phyloP scores from a whole-genome alignment of 345 rosid genomes.

The Triadica sebifera region DNA sequence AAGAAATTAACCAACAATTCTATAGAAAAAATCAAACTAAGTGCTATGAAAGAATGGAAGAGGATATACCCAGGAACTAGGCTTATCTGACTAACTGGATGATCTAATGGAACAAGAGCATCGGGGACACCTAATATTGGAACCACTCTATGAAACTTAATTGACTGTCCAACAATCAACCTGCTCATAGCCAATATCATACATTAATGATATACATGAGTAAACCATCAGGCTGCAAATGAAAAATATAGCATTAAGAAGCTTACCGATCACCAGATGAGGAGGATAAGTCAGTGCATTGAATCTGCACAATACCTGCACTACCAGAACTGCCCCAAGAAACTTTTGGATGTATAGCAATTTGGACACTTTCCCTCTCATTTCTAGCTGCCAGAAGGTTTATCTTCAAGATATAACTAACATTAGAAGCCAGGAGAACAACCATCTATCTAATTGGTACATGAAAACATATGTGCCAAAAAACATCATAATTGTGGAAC shows the following conservation, averaged over 20 bases:
- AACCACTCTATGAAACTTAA: conserved; percentile 65
- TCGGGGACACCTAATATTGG: conserved; percentile 90
- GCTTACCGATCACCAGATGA: conserved; percentile 80
- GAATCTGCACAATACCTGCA: conserved; percentile 85
- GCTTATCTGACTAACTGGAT: conserved; percentile 67
- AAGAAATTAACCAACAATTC: conserved; percentile 9
- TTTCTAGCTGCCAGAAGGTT: conserved; percentile 95
- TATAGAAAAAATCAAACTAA: conserved; percentile 7
- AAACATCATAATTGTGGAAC: background rate
- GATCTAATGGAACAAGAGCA: conserved; percentile 93
- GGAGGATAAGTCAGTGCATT: conserved; percentile 78
- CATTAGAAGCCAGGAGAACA: conserved; percentile 21
- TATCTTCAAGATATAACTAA: conserved; percentile 46
- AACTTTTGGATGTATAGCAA: conserved; percentile 87
- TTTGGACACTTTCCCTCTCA: conserved; percentile 93
- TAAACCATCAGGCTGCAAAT: background rate
- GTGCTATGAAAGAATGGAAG: conserved; percentile 11
- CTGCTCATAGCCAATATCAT: conserved; percentile 43
- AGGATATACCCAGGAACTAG: conserved; percentile 72
- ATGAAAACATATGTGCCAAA: background rate
- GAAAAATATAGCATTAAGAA: conserved; percentile 19
- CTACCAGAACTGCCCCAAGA: conserved; percentile 67
- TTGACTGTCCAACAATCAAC: conserved; percentile 71
- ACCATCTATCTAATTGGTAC: background rate
- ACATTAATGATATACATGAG: conserved; percentile 19